Percentiles rank a stretch among this genome's conserved stretches.
Conservation (phyloP, 2,329 filamentous ascomycete species). For the Trichoderma sp. region DNA sequence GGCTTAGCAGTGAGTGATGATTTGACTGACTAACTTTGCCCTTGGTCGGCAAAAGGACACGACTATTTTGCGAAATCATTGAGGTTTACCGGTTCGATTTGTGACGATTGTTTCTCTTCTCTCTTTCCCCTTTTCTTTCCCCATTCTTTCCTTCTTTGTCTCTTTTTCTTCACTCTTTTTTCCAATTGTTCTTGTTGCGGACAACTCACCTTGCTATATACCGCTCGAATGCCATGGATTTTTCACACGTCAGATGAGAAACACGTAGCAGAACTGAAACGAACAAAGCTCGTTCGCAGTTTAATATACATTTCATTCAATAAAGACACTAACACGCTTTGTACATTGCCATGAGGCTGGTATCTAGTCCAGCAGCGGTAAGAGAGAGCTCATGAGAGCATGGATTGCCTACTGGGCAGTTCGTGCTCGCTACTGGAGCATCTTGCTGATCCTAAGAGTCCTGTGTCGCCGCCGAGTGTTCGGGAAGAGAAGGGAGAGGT, state of each 20-base stretch:
- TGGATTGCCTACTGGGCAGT: not conserved
- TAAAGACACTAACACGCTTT: not conserved
- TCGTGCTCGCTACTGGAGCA: slow-evolving; percentile 12
- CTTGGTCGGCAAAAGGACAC: not conserved
- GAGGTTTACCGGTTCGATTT: slow-evolving; percentile 24
- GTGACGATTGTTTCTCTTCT: slow-evolving; percentile 20
- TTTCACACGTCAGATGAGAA: slow-evolving; percentile 28
- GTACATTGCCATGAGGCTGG: slow-evolving; percentile 14
- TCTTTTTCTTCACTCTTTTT: too few relatives aligned
- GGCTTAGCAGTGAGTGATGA: slow-evolving; percentile 12
- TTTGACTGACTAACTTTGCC: not conserved
- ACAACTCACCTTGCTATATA: slow-evolving; percentile 30
- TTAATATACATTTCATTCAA: slow-evolving; percentile 14
- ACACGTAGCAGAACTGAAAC: slow-evolving; percentile 27
- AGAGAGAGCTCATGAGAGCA: slow-evolving; percentile 1
- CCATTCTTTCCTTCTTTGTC: not conserved
- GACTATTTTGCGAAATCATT: slow-evolving; percentile 14
- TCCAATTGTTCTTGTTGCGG: not conserved
- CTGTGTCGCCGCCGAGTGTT: slow-evolving; percentile 29
- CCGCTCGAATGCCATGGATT: slow-evolving; percentile 27
- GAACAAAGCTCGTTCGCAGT: slow-evolving; percentile 10
- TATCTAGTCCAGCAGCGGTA: not conserved
- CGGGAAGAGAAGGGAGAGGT: slow-evolving; percentile 42
- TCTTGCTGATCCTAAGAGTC: not conserved
- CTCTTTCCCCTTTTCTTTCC: not conserved